Evolutionary conservation across 495 filamentous ascomycete genomes (phyloP), one percentile per base, ranked within the genome.

Genomic region (Penicillium dipodomyicola): DNA sequence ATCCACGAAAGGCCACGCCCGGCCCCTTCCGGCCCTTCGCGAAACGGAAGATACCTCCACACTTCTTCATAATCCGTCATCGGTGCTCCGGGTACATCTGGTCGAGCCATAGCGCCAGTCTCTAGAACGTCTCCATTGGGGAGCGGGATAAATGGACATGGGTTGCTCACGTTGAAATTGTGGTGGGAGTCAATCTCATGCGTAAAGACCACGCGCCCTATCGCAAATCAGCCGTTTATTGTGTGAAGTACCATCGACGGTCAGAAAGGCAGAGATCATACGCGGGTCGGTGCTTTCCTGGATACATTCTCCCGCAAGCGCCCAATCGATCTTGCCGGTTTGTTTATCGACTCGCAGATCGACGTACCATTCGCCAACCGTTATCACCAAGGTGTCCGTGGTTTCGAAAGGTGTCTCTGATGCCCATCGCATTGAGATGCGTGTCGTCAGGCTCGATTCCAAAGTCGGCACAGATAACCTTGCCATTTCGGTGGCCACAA

Each of bases 101-200:
- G 43, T 22, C 51, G 61, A 43, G 64, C 61, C 64, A 67, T 67
- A n/a, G 55, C 48, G 1, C 64, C 64, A 11, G 29, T 56, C 32
- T 67, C 64, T 5, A 67, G 55, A 41, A 59, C 64, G 19, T 64
- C 54, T 25, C 64, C 64, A 25, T 59, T 56, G 15, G 64, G 55
- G 0, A 64, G 54, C 17, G 46, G 50, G 10, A 42, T 60, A 51
- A 65, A 65, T 37, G 35, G 35, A 15, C 35, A 37, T 8, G 15
- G 35, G 30, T 40, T 59, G 40, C 49, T 60, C 19, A 45, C 32
- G 27, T 62, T 60, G 35, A 61, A 49, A 39, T 45, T 44, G 25
- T 64, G 30, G 12, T 54, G 55, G 1, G 62, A 65, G 42, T 59
- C 51, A n/a, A 65, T 42, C 35, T 58, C 54, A 25, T 57, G 62